A percentile compares a stretch with the other conserved stretches of the same genome.
Conservation (phyloP, 2,329 filamentous ascomycete genomes). For the Mycocentrospora acerina region DNA sequence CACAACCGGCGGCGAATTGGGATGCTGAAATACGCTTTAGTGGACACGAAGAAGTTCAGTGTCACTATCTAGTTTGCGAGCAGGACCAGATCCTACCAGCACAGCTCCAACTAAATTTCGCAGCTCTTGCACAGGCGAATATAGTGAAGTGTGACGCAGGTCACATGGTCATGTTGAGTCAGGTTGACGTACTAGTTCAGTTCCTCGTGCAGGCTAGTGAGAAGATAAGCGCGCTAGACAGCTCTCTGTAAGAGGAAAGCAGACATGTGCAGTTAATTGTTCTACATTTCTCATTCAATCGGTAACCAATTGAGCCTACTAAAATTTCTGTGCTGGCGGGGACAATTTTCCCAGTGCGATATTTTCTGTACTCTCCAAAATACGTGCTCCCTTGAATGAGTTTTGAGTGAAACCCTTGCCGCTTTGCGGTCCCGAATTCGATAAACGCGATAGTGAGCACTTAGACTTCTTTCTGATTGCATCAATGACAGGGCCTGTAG, state of each 20-base stretch:
- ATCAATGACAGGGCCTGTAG: background rate
- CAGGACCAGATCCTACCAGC: background rate
- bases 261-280: no score
- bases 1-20: background rate
- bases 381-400: background rate
- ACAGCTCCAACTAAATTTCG: background rate
- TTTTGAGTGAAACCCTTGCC: background rate
- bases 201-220: background rate
- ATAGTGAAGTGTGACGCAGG: background rate
- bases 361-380: background rate
- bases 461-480: background rate
- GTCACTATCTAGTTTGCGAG: background rate
- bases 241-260: no score
- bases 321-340: background rate
- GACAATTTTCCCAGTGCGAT: background rate
- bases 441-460: background rate
- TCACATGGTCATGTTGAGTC: conserved; percentile 1
- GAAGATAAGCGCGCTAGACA: no score
- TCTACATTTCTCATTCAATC: no score
- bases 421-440: background rate
- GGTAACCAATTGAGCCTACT: no score
- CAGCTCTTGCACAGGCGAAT: background rate
- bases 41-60: background rate
- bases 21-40: conserved; percentile 1
- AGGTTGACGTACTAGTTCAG: background rate